Percentiles rank a stretch among this genome's conserved stretches.
Conservation (phyloP, 2,329 filamentous ascomycete genomes). For the Phoma herbarum region DNA sequence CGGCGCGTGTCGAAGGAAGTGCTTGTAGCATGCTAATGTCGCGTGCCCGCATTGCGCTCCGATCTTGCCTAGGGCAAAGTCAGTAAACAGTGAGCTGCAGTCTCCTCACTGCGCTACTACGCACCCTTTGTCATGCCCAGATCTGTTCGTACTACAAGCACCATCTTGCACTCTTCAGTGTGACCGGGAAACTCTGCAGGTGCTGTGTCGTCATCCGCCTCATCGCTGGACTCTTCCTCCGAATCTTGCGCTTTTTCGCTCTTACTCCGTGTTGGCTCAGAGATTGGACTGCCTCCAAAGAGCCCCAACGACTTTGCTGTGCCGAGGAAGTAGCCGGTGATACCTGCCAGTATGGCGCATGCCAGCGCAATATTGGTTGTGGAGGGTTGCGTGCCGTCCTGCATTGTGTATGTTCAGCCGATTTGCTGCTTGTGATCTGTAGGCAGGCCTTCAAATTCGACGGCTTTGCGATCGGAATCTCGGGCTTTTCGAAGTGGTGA, state of each 20-base stretch:
- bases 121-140: conserved; percentile 96
- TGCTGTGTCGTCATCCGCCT: conserved; percentile 41
- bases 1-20: conserved; percentile 66
- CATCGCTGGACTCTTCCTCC: conserved; percentile 40
- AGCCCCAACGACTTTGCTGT: conserved; percentile 75
- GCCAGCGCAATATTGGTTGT: conserved; percentile 71
- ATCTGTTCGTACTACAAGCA: conserved; percentile 91
- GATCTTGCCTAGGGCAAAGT: conserved; percentile 77
- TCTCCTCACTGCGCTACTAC: conserved; percentile 28
- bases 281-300: conserved; percentile 65
- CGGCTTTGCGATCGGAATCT: not conserved
- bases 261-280: conserved; percentile 26
- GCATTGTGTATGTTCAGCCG: conserved; percentile 23
- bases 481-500: too few species aligned
- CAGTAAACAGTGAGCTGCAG: not conserved
- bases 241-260: conserved; percentile 34
- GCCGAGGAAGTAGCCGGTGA: conserved; percentile 78
- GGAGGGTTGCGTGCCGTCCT: conserved; percentile 59
- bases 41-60: conserved; percentile 95
- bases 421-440: not conserved
- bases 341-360: conserved; percentile 75
- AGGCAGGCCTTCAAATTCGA: not conserved
- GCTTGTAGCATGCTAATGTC: conserved; percentile 97
- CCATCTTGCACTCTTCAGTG: conserved; percentile 90
- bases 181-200: conserved; percentile 57